Evolutionary conservation across 306 rosid genomes (phyloP).

Genomic region (Begonia fuchsioides): DNA sequence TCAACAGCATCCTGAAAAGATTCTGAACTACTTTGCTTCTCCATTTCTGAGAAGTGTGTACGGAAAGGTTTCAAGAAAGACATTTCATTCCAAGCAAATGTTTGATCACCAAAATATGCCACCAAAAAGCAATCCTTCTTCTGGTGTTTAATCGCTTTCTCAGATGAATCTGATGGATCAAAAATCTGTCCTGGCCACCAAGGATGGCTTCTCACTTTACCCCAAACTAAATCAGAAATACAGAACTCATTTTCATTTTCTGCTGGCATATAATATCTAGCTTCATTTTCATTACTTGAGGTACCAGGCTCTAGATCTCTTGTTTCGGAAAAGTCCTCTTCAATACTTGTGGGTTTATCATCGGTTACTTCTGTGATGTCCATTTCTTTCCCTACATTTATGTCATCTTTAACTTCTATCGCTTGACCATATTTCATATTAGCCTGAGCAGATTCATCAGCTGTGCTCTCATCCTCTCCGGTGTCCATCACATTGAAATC

Average conservation of each 20-base stretch:
- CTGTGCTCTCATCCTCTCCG: conserved; percentile 4
- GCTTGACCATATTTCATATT: conserved; percentile 16
- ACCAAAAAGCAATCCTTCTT: conserved; percentile 78
- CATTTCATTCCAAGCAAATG: conserved; percentile 96
- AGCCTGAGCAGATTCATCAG: conserved; percentile 9
- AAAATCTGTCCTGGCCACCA: conserved; percentile 99
- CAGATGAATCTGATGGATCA: conserved; percentile 70
- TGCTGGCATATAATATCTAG: conserved; percentile 35
- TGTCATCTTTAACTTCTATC: conserved; percentile 17
- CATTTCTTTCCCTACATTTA: conserved; percentile 28
- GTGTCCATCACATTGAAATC: neutral
- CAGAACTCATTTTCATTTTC: conserved; percentile 54
- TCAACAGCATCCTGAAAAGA: conserved; percentile 65
- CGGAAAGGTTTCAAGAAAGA: conserved; percentile 61
- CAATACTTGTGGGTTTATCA: conserved; percentile 9
- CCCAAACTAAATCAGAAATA: conserved; percentile 88
- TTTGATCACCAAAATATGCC: conserved; percentile 89
- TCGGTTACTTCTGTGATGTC: conserved; percentile 18
- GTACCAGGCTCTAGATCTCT: conserved; percentile 16
- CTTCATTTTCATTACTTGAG: conserved; percentile 18
- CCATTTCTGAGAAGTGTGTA: conserved; percentile 44
- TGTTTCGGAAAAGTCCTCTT: conserved; percentile 18
- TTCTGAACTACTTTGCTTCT: conserved; percentile 66
- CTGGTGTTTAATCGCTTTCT: conserved; percentile 69
- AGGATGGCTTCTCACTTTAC: conserved; percentile 95